phyloP scores from a whole-genome alignment of 2,329 filamentous ascomycete genomes.

The Hymenoscyphus scutula region DNA sequence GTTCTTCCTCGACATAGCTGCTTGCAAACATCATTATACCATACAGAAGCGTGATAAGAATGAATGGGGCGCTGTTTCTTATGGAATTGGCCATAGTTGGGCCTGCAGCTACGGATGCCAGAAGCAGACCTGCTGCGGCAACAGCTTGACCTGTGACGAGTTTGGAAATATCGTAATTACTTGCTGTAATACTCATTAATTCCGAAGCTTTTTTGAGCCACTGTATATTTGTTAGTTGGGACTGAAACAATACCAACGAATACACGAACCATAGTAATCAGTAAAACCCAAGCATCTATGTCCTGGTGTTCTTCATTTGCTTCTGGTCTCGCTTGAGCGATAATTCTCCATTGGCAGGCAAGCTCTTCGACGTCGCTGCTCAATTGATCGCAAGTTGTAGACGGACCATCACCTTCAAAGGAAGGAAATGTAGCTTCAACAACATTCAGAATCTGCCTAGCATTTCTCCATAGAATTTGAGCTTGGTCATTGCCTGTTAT shows the following conservation, averaged over 20 bases:
- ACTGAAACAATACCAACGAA: not conserved
- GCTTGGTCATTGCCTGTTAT: conserved; percentile 51
- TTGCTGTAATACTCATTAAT: conserved; percentile 84
- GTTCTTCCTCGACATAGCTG: conserved; percentile 97
- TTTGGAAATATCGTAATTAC: conserved; percentile 77
- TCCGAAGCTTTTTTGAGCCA: conserved; percentile 56
- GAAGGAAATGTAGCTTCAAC: conserved; percentile 69
- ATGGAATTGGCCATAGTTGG: conserved; percentile 41
- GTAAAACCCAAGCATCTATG: conserved; percentile 42
- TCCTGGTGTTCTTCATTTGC: conserved; percentile 29
- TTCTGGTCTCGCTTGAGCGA: conserved; percentile 32
- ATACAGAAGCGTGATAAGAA: conserved; percentile 60
- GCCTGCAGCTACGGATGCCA: conserved; percentile 38
- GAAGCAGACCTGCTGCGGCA: conserved; percentile 37
- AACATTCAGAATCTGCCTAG: conserved; percentile 74
- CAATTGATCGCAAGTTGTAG: conserved; percentile 25
- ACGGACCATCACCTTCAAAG: conserved; percentile 40
- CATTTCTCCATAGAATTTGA: conserved; percentile 73
- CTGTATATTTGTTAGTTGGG: conserved; percentile 28
- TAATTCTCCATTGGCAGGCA: conserved; percentile 65
- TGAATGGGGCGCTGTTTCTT: conserved; percentile 44
- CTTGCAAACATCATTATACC: conserved; percentile 94
- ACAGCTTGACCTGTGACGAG: conserved; percentile 49
- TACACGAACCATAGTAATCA: conserved; percentile 43
- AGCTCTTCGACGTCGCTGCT: conserved; percentile 50